Evolutionary conservation across 495 filamentous ascomycete species (phyloP).

Genomic region (Aspergillus mulundensis): DNA sequence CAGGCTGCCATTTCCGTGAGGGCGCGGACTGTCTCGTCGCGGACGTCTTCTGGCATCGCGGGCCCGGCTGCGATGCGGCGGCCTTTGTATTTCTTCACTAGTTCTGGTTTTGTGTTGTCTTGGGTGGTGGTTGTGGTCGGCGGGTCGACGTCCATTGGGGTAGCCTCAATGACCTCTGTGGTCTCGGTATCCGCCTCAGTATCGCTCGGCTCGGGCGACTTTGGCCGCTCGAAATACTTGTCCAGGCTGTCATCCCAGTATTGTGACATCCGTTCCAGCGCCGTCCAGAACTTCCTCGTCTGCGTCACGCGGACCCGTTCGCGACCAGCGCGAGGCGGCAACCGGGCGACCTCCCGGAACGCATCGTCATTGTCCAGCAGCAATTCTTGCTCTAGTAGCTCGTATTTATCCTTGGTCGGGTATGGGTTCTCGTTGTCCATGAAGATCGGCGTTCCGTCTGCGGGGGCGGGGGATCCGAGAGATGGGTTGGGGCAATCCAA

Average conservation of each 20-base stretch:
- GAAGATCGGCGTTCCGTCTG: constrained; percentile 23
- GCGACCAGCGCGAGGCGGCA: constrained; percentile 37
- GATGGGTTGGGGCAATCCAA: constrained; percentile 16
- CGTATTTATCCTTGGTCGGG: constrained; percentile 47
- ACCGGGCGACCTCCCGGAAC: constrained; percentile 48
- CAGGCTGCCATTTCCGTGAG: constrained; percentile 78
- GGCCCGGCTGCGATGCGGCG: constrained; percentile 58
- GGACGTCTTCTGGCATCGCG: constrained; percentile 73
- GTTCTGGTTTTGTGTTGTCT: constrained; percentile 14
- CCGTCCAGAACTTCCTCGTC: constrained; percentile 58
- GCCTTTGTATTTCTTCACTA: constrained; percentile 40
- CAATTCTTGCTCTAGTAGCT: constrained; percentile 47
- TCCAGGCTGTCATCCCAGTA: constrained; percentile 63
- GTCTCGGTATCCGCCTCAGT: constrained; percentile 6
- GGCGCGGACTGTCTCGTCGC: constrained; percentile 62
- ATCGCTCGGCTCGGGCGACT: constrained; percentile 20
- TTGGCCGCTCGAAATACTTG: constrained; percentile 45
- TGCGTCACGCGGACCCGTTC: constrained; percentile 47
- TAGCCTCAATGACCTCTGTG: background rate
- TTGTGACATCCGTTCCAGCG: constrained; percentile 53
- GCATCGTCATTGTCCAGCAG: constrained; percentile 53
- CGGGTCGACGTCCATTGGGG: constrained; percentile 35
- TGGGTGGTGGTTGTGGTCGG: background rate
- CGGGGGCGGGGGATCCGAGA: constrained; percentile 9
- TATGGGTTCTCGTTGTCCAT: constrained; percentile 49